phyloP scores from a whole-genome alignment of 768 basidiomycete species.

The Termitomyces sp. region DNA sequence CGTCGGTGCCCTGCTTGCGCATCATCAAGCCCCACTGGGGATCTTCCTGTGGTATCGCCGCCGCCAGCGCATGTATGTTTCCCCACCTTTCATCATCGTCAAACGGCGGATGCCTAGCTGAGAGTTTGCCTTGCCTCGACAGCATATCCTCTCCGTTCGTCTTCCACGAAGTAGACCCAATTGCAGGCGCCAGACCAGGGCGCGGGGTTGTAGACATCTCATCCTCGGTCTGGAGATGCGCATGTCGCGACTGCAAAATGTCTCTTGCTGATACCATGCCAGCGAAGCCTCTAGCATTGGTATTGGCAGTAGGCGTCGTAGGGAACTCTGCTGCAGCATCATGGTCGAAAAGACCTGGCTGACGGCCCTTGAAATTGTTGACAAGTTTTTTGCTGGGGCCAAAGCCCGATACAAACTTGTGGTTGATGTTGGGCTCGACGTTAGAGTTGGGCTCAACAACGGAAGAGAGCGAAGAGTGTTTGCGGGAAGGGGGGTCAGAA shows the following conservation, averaged over 20 bases:
- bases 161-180: conserved; percentile 1
- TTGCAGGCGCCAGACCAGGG: conserved; percentile 2
- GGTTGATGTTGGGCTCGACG: conserved; percentile 3
- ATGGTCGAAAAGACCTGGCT: conserved; percentile 13
- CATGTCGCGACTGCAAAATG: conserved; percentile 7
- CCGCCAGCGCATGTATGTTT: neutral
- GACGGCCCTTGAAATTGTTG: conserved; percentile 25
- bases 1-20: neutral
- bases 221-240: conserved; percentile 7
- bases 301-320: conserved; percentile 8
- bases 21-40: conserved; percentile 1
- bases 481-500: conserved; percentile 8
- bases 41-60: neutral
- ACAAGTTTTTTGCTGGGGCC: conserved; percentile 21
- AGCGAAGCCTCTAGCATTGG: conserved; percentile 10
- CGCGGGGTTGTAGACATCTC: conserved; percentile 16
- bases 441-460: conserved; percentile 1
- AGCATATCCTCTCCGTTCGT: neutral
- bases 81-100: conserved; percentile 4
- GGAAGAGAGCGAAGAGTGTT: conserved; percentile 3
- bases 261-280: conserved; percentile 7
- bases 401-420: neutral
- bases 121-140: neutral
- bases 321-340: conserved; percentile 9
- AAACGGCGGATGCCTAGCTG: neutral